Base-by-base conservation (phyloP, 1,139 yeast species). In the Keqinozyma sinolaborantium region DNA sequence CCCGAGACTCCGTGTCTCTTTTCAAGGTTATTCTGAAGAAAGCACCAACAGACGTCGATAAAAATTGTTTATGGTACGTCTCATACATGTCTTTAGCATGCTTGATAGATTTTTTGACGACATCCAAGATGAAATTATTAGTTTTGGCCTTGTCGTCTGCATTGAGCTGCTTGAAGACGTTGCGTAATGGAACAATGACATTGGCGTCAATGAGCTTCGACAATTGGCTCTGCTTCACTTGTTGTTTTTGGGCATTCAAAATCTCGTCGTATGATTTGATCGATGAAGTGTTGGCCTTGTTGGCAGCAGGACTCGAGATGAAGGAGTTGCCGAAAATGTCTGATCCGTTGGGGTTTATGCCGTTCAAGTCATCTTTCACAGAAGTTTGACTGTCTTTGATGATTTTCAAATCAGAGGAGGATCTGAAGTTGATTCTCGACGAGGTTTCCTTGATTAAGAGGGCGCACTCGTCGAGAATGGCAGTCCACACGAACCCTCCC, bases 381-480 rank as follows among this genome's bases (percentile, higher is more conserved):
- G 41, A 25, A 9, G 38, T 35, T 33, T 50, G 50, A 30, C 42
- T 36, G 12, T 45, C 40, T 27, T 56, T 50, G n/a, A 64, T 47
- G 0, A 54, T 58, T 12, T 47, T 51, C 36, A 64, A 42, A 39
- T 68, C 74, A 6, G 57, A 35, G 3, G 48, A 38, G 5, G 56
- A 42, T 38, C 73, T 42, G 46, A 51, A 57, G 39, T 64, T 67
- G 7, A 75, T 58, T 18, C 75, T 51, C 16, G 60, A 61, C 2
- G 70, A 60, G 4, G 73, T 62, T 36, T 64, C 70, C 23, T 64
- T 64, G 33, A 83, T 70, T 3, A 77, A 70, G 35, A 68, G 55
- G 8, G 77, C 57, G 47, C 87, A 78, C 45, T 81, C 86, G 34
- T 71, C 75, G 28, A 80, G 56, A 3, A 82, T 68, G 4, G 72